Evolutionary conservation across 306 rosid genomes (phyloP).

Genomic region (Lupinus albus): DNA sequence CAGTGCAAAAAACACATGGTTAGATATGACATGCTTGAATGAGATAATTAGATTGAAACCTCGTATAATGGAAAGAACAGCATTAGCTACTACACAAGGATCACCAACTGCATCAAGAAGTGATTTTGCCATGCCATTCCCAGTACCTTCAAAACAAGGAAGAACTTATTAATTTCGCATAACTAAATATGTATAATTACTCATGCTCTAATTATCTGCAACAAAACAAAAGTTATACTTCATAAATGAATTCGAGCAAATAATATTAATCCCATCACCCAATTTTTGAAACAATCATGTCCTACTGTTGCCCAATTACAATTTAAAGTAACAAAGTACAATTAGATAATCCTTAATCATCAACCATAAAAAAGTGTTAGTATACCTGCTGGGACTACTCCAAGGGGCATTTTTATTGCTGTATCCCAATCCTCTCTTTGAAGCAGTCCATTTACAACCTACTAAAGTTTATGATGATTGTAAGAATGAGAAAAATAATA

Average conservation of each 20-base stretch:
- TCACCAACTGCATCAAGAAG: slow-evolving; percentile 76
- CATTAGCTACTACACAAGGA: slow-evolving; percentile 69
- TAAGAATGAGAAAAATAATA: slow-evolving; percentile 41
- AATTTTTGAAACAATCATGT: slow-evolving; percentile 12
- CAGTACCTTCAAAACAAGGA: slow-evolving; percentile 65
- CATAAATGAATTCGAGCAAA: slow-evolving; percentile 21
- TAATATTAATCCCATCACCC: slow-evolving; percentile 19
- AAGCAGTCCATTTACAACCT: slow-evolving; percentile 92
- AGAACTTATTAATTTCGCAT: slow-evolving; percentile 31
- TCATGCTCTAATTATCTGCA: neutral
- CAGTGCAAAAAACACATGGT: slow-evolving; percentile 16
- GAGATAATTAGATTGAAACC: slow-evolving; percentile 52
- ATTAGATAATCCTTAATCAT: slow-evolving; percentile 18
- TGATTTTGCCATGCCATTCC: slow-evolving; percentile 98
- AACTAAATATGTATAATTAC: slow-evolving; percentile 18
- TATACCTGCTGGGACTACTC: slow-evolving; percentile 95
- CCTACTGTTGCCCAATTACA: slow-evolving; percentile 1
- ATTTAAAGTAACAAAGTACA: slow-evolving; percentile 8
- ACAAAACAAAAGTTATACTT: slow-evolving; percentile 16
- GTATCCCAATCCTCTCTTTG: slow-evolving; percentile 81
- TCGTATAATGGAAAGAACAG: slow-evolving; percentile 76
- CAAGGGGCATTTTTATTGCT: slow-evolving; percentile 88
- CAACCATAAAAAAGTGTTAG: slow-evolving; percentile 9
- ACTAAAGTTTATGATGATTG: slow-evolving; percentile 56
- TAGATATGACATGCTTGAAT: slow-evolving; percentile 31